These are phyloP conservation scores for Blastocystis sp. DNA, from an alignment of 352 stramenopile species.

Conservation along the genomic window DNA sequence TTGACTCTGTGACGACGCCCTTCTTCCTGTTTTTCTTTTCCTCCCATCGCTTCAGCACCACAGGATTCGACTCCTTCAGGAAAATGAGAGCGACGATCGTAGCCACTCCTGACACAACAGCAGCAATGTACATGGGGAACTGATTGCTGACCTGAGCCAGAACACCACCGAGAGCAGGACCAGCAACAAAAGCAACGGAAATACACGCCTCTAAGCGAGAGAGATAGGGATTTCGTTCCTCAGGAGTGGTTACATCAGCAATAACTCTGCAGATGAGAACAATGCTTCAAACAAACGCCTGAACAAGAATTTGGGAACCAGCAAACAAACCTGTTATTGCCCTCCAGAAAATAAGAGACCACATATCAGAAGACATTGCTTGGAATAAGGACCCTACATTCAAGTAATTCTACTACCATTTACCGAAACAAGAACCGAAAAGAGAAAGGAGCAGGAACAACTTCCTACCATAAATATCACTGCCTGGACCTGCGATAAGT, in stretches of 20 bases:
- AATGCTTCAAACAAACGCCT: not conserved
- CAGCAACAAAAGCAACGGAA: constrained; percentile 17
- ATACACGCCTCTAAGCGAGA: constrained; percentile 19
- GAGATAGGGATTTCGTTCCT: constrained; percentile 34
- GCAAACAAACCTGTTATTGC: constrained; percentile 56
- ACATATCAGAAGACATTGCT: constrained; percentile 15
- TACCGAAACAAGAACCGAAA: constrained; percentile 36
- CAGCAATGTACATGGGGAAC: constrained; percentile 26
- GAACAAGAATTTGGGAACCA: constrained; percentile 28
- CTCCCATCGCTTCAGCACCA: not conserved
- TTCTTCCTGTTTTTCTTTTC: not conserved
- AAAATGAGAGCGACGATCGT: constrained; percentile 25
- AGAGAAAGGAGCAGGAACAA: constrained; percentile 40
- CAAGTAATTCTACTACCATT: not conserved
- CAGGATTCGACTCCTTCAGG: constrained; percentile 55
- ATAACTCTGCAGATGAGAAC: not conserved
- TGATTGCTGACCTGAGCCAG: constrained; percentile 38
- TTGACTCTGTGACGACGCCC: not conserved
- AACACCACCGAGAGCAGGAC: constrained; percentile 35
- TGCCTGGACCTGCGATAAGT: constrained; percentile 29
- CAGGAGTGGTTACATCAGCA: constrained; percentile 36
- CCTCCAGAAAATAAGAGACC: constrained; percentile 10
- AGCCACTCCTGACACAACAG: not conserved
- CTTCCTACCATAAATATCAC: constrained; percentile 54
- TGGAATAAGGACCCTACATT: constrained; percentile 37